Evolutionary conservation across 164 flowering plant species (phyloP).

Genomic region (Kalanchoe fedtschenkoi): DNA sequence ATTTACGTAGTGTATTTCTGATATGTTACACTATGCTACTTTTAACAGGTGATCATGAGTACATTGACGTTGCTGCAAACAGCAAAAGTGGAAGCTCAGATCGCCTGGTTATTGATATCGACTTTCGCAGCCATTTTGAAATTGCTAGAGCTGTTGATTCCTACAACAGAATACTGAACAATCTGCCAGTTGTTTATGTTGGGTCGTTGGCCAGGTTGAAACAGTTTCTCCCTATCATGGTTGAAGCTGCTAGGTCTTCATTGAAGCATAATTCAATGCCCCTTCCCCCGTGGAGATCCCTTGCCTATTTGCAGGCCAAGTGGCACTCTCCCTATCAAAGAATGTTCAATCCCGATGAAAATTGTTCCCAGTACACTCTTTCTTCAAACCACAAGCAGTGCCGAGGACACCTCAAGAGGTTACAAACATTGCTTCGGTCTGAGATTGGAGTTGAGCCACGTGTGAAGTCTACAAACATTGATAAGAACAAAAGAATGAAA

Average conservation of each 20-base stretch:
- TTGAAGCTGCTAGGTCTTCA: slow-evolving; percentile 72
- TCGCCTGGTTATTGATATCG: slow-evolving; percentile 69
- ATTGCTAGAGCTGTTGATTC: slow-evolving; percentile 86
- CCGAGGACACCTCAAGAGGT: slow-evolving; percentile 44
- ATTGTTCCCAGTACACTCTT: not conserved
- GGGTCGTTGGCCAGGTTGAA: slow-evolving; percentile 53
- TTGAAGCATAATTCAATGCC: slow-evolving; percentile 93
- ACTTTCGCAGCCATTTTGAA: slow-evolving; percentile 87
- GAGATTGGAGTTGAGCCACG: slow-evolving; percentile 45
- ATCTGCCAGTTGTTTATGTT: slow-evolving; percentile 74
- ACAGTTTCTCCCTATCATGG: slow-evolving; percentile 72
- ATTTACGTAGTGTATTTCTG: not conserved
- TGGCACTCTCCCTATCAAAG: slow-evolving; percentile 73
- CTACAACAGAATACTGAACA: slow-evolving; percentile 51
- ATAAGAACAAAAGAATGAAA: slow-evolving; percentile 33
- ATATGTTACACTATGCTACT: not conserved
- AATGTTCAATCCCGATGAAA: slow-evolving; percentile 21
- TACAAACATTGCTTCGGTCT: slow-evolving; percentile 46
- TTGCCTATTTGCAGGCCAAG: slow-evolving; percentile 77
- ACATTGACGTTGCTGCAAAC: slow-evolving; percentile 49
- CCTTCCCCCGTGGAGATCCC: slow-evolving; percentile 93
- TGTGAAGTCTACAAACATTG: slow-evolving; percentile 38
- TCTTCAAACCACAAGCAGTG: slow-evolving; percentile 44
- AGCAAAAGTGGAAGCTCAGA: slow-evolving; percentile 32
- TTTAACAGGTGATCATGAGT: slow-evolving; percentile 76